Evolutionary conservation across 1,284 basidiomycete species (phyloP), one percentile per base, ranked within the genome.

Genomic region (Moesziomyces antarcticus): DNA sequence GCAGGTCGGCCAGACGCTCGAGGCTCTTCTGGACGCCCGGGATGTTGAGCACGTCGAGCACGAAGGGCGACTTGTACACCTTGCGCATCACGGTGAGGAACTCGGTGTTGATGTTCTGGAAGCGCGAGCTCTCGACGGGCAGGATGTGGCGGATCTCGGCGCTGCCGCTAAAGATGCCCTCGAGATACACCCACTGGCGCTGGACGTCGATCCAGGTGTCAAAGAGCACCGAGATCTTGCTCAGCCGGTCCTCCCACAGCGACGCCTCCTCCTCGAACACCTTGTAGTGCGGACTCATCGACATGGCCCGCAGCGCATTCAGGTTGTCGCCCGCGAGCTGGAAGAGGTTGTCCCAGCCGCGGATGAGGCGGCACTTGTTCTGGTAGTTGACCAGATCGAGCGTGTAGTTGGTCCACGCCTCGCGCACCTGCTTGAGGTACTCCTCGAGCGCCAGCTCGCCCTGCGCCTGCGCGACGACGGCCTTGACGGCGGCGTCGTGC

Each of bases 191-290:
- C 97, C 97, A 99, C 87, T 99, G 97, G 5, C 97, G 90, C 82
- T 99, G 97, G 16, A 99, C 97, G 76, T 99, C 97, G 77, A 98
- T 97, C 97, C 97, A 99, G 41, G 98, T 92, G 85, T 99, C 95
- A 83, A 99, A 99, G 16, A 99, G 88, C 27, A 97, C 93, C 47
- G 80, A 78, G 56, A 84, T 74, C 57, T 81, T 79, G 41, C 78
- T 77, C 14, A 84, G 71, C 16, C 80, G 64, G 40, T 86, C 85
- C 47, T 84, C 84, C 85, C 86, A 86, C 2, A 84, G 64, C 20
- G 73, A 75, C 3, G 85, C 85, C 54, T 86, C 86, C 53, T 86
- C 86, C 61, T 86, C 86, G 43, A 82, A 83, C 27, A 81, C 78
- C 60, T 82, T 82, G 75, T 82, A 82, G 65, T 83, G 77, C 22